A percentile compares a stretch with the other conserved stretches of the same genome.
These are phyloP conservation scores for Coprinellus micaceus DNA, from an alignment of 768 basidiomycete genomes.

Conservation along the genomic window DNA sequence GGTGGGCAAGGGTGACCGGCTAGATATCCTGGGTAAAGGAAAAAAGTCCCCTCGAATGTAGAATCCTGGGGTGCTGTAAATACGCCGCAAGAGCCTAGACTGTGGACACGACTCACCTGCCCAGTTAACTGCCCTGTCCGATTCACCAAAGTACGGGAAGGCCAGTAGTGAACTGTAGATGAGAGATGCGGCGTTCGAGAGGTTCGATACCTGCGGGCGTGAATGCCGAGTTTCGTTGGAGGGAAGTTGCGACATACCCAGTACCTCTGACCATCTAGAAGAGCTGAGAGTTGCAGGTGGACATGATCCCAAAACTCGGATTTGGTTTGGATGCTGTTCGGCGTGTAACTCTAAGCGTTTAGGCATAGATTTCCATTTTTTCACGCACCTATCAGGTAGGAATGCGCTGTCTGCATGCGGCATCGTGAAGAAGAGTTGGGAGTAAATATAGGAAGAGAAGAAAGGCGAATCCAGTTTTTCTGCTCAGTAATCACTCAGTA, in stretches of 20 bases:
- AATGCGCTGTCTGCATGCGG: constrained; percentile 80
- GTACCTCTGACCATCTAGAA: constrained; percentile 66
- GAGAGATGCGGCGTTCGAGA: constrained; percentile 79
- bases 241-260: constrained; percentile 55
- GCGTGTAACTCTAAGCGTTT: background rate
- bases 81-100: background rate
- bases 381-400: constrained; percentile 52
- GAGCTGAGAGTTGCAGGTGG: constrained; percentile 50
- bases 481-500: background rate
- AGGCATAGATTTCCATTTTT: background rate
- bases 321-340: constrained; percentile 60
- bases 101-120: constrained; percentile 64
- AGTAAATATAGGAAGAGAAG: constrained; percentile 8
- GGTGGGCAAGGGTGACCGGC: constrained; percentile 15
- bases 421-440: constrained; percentile 41
- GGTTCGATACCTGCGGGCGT: constrained; percentile 66
- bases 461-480: constrained; percentile 6
- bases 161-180: constrained; percentile 75
- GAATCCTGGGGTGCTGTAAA: constrained; percentile 60
- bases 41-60: constrained; percentile 70
- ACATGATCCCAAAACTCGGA: constrained; percentile 80
- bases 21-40: constrained; percentile 38
- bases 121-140: constrained; percentile 82
- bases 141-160: constrained; percentile 63
- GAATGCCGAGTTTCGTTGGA: constrained; percentile 1